Conservation (phyloP, 495 filamentous ascomycete species). For the Polyplosphaeria fusca region DNA sequence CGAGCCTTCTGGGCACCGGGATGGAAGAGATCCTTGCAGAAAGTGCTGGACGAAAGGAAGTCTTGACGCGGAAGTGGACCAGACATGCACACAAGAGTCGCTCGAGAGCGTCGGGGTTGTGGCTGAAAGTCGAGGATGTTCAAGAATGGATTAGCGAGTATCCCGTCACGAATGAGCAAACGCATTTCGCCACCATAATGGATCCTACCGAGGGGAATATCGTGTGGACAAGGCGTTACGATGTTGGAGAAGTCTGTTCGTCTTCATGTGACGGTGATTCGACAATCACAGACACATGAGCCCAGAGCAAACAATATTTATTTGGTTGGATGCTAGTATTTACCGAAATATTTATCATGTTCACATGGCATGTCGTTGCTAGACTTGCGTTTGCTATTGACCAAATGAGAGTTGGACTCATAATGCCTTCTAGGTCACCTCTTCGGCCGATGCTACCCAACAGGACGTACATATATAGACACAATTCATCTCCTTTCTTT, state of each 20-base stretch:
- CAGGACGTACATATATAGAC: no score
- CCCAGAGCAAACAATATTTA: no score
- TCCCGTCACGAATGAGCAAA: conserved; percentile 52
- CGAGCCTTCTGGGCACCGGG: conserved; percentile 5
- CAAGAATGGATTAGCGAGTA: conserved; percentile 47
- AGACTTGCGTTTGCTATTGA: no score
- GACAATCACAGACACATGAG: no score
- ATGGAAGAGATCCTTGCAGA: conserved; percentile 32
- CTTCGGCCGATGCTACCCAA: no score
- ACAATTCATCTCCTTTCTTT: no score
- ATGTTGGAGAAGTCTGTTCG: conserved; percentile 15
- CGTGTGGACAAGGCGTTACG: conserved; percentile 42
- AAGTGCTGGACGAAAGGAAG: conserved; percentile 21
- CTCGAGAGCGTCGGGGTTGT: background rate
- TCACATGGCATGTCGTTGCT: no score
- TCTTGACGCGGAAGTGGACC: conserved; percentile 23
- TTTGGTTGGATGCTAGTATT: no score
- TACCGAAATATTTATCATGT: no score
- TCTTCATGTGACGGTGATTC: no score
- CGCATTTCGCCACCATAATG: conserved; percentile 54
- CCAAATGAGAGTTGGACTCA: no score
- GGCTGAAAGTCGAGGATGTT: conserved; percentile 38
- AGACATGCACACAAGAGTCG: conserved; percentile 2
- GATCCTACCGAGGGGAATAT: conserved; percentile 48
- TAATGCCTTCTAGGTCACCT: no score